A percentile compares a stretch with the other conserved stretches of the same genome.
These are phyloP conservation scores for Musa troglodytarum DNA, from an alignment of 176 grass and related monocot genomes.

Conservation along the genomic window DNA sequence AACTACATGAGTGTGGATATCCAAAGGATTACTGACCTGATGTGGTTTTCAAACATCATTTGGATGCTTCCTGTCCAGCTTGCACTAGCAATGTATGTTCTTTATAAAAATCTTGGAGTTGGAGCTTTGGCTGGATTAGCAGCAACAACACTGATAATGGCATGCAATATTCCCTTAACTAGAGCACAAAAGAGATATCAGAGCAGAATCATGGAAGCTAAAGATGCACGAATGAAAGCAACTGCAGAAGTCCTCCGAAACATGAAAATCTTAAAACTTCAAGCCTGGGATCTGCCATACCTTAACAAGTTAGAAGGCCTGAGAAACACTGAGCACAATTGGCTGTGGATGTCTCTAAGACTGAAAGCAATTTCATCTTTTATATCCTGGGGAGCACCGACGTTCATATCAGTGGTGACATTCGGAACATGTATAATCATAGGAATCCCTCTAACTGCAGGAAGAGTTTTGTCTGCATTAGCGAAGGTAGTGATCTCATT, in stretches of 20 bases:
- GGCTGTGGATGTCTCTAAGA: constrained; percentile 37
- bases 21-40: constrained; percentile 49
- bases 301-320: constrained; percentile 78
- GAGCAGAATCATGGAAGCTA: constrained; percentile 72
- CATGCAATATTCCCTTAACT: constrained; percentile 78
- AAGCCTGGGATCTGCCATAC: constrained; percentile 87
- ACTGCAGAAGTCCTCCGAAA: constrained; percentile 86
- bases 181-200: constrained; percentile 79
- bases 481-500: constrained; percentile 86
- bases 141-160: constrained; percentile 67
- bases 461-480: constrained; percentile 89
- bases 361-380: constrained; percentile 48
- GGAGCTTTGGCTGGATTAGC: constrained; percentile 82
- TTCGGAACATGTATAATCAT: constrained; percentile 78
- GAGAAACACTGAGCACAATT: constrained; percentile 12
- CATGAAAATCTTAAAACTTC: constrained; percentile 97
- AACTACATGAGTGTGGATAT: constrained; percentile 54
- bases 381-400: constrained; percentile 83
- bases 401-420: constrained; percentile 78
- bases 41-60: constrained; percentile 83
- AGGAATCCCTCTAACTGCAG: constrained; percentile 82
- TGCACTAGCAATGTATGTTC: constrained; percentile 62
- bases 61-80: constrained; percentile 96
- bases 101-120: constrained; percentile 64
- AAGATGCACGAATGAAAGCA: constrained; percentile 91